phyloP scores from a whole-genome alignment of 306 rosid species.

The Ziziphus jujuba region DNA sequence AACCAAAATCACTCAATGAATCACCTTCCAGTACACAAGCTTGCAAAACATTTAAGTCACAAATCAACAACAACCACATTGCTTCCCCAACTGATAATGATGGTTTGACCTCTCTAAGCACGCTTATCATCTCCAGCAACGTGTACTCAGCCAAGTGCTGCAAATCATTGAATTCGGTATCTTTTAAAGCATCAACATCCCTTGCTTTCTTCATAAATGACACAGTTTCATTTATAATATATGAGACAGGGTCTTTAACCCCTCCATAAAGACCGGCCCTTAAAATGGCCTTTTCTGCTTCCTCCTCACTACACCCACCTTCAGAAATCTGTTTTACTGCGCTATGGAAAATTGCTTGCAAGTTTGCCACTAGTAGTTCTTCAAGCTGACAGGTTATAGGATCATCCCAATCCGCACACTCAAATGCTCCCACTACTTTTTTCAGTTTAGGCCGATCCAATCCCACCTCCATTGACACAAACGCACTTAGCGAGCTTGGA shows the following conservation, averaged over 20 bases:
- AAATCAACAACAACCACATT: conserved; percentile 68
- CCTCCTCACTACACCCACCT: conserved; percentile 44
- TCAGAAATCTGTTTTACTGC: conserved; percentile 47
- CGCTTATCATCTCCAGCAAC: conserved; percentile 59
- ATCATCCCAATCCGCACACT: conserved; percentile 54
- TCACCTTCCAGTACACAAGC: conserved; percentile 45
- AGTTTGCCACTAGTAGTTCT: conserved; percentile 42
- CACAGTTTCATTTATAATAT: conserved; percentile 38
- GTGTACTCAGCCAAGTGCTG: conserved; percentile 50
- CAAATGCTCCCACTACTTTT: conserved; percentile 19
- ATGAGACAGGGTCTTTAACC: conserved; percentile 43
- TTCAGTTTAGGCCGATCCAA: conserved; percentile 23
- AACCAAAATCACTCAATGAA: conserved; percentile 27
- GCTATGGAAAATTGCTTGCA: conserved; percentile 43
- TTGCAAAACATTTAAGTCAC: conserved; percentile 56
- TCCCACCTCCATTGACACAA: conserved; percentile 8
- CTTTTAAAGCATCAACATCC: conserved; percentile 13
- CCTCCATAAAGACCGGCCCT: conserved; percentile 49
- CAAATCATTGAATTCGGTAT: conserved; percentile 34
- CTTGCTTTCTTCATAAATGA: conserved; percentile 33
- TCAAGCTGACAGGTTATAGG: conserved; percentile 50
- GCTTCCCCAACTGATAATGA: conserved; percentile 60
- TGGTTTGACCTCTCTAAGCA: conserved; percentile 57
- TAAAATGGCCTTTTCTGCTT: conserved; percentile 37
- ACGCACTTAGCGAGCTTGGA: conserved; percentile 14